Conservation (phyloP, 805 yeast species). For the Ogataea haglerorum region DNA sequence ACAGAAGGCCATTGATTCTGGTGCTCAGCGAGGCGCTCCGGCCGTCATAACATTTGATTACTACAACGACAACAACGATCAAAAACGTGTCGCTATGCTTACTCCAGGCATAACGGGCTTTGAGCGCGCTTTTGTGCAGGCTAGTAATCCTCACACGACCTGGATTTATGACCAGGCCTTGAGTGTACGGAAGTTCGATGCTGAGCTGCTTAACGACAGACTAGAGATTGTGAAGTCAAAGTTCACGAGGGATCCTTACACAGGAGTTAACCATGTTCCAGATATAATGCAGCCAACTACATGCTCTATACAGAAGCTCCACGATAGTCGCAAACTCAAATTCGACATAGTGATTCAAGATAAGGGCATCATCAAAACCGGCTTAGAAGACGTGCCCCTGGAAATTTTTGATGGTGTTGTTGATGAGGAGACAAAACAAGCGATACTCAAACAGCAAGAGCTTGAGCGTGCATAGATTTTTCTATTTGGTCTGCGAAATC, state of each 20-base stretch:
- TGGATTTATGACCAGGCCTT: slow-evolving; percentile 85
- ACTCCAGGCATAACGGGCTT: slow-evolving; percentile 31
- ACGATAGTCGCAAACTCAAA: slow-evolving; percentile 34
- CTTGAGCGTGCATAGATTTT: slow-evolving; percentile 35
- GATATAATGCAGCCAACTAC: slow-evolving; percentile 66
- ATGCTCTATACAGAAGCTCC: slow-evolving; percentile 31
- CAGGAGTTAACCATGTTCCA: slow-evolving; percentile 80
- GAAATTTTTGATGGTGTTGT: slow-evolving; percentile 57
- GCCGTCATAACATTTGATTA: slow-evolving; percentile 29
- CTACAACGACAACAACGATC: slow-evolving; percentile 17
- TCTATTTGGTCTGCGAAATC: too few species aligned
- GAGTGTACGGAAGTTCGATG: slow-evolving; percentile 72
- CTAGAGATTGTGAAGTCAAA: slow-evolving; percentile 44
- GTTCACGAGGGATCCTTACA: slow-evolving; percentile 76
- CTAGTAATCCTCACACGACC: slow-evolving; percentile 48
- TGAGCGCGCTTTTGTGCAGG: slow-evolving; percentile 30
- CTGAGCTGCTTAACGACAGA: slow-evolving; percentile 56
- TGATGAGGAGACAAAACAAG: slow-evolving; percentile 53
- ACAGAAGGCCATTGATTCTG: slow-evolving; percentile 49
- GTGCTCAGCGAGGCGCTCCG: slow-evolving; percentile 66
- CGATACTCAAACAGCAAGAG: slow-evolving; percentile 59
- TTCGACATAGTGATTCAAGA: slow-evolving; percentile 47
- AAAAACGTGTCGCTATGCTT: slow-evolving; percentile 20
- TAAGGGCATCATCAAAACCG: slow-evolving; percentile 48
- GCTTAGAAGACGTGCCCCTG: slow-evolving; percentile 56